A percentile compares a stretch with the other conserved stretches of the same genome.
These are phyloP conservation scores for Nectriaceae sp. DNA, from an alignment of 2,329 filamentous ascomycete genomes.

Conservation along the genomic window DNA sequence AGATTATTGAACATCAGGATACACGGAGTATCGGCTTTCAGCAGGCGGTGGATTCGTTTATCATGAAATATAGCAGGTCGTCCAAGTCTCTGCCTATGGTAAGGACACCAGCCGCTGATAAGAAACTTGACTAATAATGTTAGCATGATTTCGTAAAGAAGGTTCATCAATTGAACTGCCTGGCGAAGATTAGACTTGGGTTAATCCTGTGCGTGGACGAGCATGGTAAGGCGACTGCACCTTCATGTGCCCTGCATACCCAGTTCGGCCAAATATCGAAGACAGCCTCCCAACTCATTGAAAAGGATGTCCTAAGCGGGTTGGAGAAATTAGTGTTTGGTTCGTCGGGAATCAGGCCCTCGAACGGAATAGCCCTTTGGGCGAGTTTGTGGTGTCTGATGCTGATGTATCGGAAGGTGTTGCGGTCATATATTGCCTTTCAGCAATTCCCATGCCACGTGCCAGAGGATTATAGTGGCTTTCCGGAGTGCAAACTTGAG, in stretches of 20 bases:
- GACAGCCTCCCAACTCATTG: slow-evolving; percentile 26
- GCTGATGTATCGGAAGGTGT: slow-evolving; percentile 31
- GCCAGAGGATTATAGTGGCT: slow-evolving; percentile 30
- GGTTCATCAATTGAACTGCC: slow-evolving; percentile 28
- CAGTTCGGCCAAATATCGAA: slow-evolving; percentile 32
- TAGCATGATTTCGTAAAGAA: slow-evolving; percentile 27
- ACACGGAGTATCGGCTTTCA: slow-evolving; percentile 28
- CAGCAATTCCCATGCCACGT: slow-evolving; percentile 31
- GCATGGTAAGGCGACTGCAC: slow-evolving; percentile 22
- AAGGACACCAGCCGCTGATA: slow-evolving; percentile 1
- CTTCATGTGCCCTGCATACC: slow-evolving; percentile 30
- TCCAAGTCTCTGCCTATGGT: slow-evolving; percentile 25
- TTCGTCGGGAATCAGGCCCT: slow-evolving; percentile 21
- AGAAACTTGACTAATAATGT: slow-evolving; percentile 3
- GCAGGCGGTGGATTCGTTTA: slow-evolving; percentile 29
- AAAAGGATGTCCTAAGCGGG: slow-evolving; percentile 26
- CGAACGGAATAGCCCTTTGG: slow-evolving; percentile 29
- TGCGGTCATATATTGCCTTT: slow-evolving; percentile 30
- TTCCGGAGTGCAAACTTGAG: slow-evolving; percentile 30
- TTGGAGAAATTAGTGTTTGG: slow-evolving; percentile 30
- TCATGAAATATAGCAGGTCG: slow-evolving; percentile 28
- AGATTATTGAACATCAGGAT: slow-evolving; percentile 24
- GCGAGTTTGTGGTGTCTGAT: slow-evolving; percentile 31
- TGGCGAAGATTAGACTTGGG: slow-evolving; percentile 28
- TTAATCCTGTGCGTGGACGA: slow-evolving; percentile 27